Evolutionary conservation across 768 basidiomycete genomes (phyloP).

Genomic region (Mycena chlorophos): DNA sequence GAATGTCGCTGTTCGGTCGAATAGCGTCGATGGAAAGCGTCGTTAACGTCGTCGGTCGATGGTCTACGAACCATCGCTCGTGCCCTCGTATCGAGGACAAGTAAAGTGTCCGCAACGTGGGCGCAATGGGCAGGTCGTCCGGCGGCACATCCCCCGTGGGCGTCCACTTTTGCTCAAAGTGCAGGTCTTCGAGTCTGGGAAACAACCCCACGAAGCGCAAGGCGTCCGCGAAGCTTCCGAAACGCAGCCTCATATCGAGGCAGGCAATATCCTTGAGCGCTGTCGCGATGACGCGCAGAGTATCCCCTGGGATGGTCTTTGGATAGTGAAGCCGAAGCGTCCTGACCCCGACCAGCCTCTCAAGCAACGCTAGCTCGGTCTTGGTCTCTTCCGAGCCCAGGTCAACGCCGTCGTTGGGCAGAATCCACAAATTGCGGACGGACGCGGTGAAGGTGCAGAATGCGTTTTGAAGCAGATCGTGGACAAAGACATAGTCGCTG

Average conservation of each 20-base stretch:
- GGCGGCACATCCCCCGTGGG: conserved; percentile 7
- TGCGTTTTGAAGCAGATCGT: conserved; percentile 5
- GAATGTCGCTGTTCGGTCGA: conserved; percentile 10
- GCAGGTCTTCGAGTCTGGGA: conserved; percentile 7
- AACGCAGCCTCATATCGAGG: conserved; percentile 12
- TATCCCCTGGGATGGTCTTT: conserved; percentile 6
- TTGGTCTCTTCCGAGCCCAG: conserved; percentile 4
- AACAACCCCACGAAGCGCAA: conserved; percentile 10
- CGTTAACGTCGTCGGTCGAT: neutral
- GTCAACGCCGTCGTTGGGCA: conserved; percentile 1
- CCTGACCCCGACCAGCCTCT: conserved; percentile 1
- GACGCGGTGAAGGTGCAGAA: conserved; percentile 14
- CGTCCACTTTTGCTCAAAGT: conserved; percentile 10
- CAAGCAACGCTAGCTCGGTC: conserved; percentile 3
- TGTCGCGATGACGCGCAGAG: conserved; percentile 1
- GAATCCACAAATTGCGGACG: conserved; percentile 16
- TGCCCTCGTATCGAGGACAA: conserved; percentile 9
- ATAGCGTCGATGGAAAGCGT: conserved; percentile 6
- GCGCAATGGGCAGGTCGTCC: neutral
- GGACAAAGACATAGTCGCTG: conserved; percentile 5
- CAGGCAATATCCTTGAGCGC: conserved; percentile 12
- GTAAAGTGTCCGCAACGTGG: conserved; percentile 1
- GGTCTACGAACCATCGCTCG: conserved; percentile 16
- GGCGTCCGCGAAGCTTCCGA: conserved; percentile 2
- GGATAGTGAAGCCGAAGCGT: conserved; percentile 14